Evolutionary conservation across 139 green algal species (phyloP).

Genomic region (Astrephomene gubernaculifera): DNA sequence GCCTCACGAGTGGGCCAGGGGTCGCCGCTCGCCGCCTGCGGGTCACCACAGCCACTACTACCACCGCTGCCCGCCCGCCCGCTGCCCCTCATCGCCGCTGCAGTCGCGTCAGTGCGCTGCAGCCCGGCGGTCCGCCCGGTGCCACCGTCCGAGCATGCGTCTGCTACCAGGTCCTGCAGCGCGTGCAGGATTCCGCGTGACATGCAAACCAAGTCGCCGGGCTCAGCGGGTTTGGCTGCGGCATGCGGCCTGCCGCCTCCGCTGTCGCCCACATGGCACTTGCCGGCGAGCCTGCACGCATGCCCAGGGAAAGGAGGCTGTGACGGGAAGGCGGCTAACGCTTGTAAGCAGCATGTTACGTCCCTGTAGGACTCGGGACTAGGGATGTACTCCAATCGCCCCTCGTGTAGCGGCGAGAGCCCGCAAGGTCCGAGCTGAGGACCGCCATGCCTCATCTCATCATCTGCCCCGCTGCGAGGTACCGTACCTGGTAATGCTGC

Average conservation of each 20-base stretch:
- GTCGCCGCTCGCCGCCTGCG: background rate
- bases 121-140: background rate
- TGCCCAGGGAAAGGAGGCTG: too few relatives aligned
- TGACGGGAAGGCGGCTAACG: too few relatives aligned
- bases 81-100: background rate
- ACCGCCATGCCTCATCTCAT: too few relatives aligned
- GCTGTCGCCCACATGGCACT: background rate
- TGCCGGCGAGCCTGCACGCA: slow-evolving; percentile 1
- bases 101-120: background rate
- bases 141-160: background rate
- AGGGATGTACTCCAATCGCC: too few relatives aligned
- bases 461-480: too few relatives aligned
- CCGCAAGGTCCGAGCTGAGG: too few relatives aligned
- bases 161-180: background rate
- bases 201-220: slow-evolving; percentile 4
- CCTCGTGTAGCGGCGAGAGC: too few relatives aligned
- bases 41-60: background rate
- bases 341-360: too few relatives aligned
- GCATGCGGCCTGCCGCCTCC: background rate
- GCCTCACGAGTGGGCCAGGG: background rate
- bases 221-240: background rate
- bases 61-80: background rate
- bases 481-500: slow-evolving; percentile 3
- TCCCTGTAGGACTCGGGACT: too few relatives aligned
- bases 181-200: background rate